Conservation (phyloP, 1,284 basidiomycete species). For the Trichosporon sp. region DNA sequence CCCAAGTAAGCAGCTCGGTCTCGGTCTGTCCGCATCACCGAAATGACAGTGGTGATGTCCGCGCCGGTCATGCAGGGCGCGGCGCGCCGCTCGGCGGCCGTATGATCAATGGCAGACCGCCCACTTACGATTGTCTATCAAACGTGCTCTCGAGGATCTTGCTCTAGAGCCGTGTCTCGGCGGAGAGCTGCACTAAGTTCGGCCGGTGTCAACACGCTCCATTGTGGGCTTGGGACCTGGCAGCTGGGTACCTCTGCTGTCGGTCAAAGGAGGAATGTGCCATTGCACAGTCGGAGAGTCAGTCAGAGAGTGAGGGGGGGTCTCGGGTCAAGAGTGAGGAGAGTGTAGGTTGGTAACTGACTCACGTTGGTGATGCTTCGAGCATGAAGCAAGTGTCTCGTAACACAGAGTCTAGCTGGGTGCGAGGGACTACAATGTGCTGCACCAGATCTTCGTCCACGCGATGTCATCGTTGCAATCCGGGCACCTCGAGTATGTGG, state of each 20-base stretch:
- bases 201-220: background rate
- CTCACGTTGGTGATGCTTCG: background rate
- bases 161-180: background rate
- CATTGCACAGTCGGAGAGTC: no score
- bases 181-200: background rate
- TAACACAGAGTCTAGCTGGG: background rate
- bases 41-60: no score
- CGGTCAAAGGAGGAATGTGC: background rate
- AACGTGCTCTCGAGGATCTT: background rate
- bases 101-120: background rate
- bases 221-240: background rate
- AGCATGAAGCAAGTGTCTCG: constrained; percentile 1
- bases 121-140: no score
- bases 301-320: no score
- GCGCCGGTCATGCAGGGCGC: background rate
- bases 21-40: no score
- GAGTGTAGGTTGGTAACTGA: background rate
- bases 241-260: background rate
- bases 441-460: no score
- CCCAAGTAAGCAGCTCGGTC: no score
- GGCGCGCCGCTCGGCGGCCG: no score
- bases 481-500: background rate
- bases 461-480: background rate
- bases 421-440: no score
- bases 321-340: background rate